phyloP scores from a whole-genome alignment of 108 stramenopile genomes.

The Aurantiochytrium sp. region DNA sequence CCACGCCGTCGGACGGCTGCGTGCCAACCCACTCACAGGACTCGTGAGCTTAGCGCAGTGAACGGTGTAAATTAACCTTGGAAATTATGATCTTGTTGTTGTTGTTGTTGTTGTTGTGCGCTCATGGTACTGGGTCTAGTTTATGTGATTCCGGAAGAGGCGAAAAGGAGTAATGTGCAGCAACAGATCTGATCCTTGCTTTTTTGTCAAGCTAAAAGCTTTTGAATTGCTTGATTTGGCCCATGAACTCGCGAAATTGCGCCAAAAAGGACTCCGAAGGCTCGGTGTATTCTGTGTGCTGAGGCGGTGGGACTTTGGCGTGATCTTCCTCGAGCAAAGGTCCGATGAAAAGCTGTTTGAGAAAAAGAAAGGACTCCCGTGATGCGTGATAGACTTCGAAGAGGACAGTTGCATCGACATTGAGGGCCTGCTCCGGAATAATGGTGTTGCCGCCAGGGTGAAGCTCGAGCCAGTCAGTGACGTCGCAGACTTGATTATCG shows the following conservation, averaged over 20 bases:
- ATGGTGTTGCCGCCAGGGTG: conserved; percentile 32
- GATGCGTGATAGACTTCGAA: conserved; percentile 40
- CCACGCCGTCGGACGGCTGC: neutral
- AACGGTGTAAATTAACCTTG: too few relatives aligned
- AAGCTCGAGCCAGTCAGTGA: conserved; percentile 25
- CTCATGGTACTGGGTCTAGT: too few relatives aligned
- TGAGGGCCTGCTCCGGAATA: conserved; percentile 34
- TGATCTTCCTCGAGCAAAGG: conserved; percentile 24
- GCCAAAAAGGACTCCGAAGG: conserved; percentile 29
- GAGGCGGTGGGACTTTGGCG: neutral
- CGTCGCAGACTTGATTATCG: conserved; percentile 30
- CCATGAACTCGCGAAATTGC: conserved; percentile 21
- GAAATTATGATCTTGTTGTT: too few relatives aligned
- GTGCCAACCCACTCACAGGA: neutral
- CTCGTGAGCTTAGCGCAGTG: neutral
- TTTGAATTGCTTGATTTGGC: neutral
- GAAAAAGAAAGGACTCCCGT: conserved; percentile 32
- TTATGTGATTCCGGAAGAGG: neutral
- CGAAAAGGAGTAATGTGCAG: neutral
- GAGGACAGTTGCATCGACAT: conserved; percentile 24
- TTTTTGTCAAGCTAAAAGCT: neutral
- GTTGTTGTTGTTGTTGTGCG: too few relatives aligned
- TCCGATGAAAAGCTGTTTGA: conserved; percentile 34
- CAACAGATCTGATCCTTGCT: neutral
- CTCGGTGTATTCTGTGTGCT: neutral